Percentiles rank a stretch among this genome's conserved stretches.
Conservation (phyloP, 208 protist genomes). For the Crithidia brevicula region DNA sequence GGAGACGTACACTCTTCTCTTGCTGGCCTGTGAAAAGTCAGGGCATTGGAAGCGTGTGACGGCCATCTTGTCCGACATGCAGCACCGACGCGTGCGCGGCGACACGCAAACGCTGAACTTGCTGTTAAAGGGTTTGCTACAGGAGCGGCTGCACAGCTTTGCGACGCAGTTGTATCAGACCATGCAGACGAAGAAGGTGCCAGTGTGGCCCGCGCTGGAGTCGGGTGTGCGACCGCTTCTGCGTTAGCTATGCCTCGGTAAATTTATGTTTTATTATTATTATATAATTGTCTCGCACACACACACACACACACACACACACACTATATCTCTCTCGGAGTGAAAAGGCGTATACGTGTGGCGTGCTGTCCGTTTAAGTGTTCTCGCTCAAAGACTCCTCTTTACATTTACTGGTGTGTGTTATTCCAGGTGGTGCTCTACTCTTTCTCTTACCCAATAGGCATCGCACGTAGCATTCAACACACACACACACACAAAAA, state of each 20-base stretch:
- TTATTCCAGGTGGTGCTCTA: too few species aligned
- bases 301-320: slow-evolving; percentile 7
- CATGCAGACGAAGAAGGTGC: slow-evolving; percentile 75
- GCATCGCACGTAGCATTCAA: too few species aligned
- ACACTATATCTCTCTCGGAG: too few species aligned
- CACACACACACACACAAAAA: too few species aligned
- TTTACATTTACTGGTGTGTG: too few species aligned
- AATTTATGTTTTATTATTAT: background rate
- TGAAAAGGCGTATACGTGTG: too few species aligned
- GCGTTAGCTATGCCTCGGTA: background rate
- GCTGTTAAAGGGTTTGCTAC: slow-evolving; percentile 82
- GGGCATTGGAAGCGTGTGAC: slow-evolving; percentile 70
- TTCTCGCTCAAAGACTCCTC: too few species aligned
- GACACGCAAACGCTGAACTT: slow-evolving; percentile 80
- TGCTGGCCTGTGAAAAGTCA: slow-evolving; percentile 81
- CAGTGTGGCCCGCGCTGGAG: slow-evolving; percentile 80
- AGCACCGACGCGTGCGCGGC: slow-evolving; percentile 68
- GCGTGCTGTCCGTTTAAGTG: too few species aligned
- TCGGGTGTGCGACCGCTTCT: slow-evolving; percentile 38
- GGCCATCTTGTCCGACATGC: slow-evolving; percentile 78
- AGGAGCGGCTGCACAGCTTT: slow-evolving; percentile 66
- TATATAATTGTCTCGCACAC: slow-evolving; percentile 5
- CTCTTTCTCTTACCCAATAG: too few species aligned
- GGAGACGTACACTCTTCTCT: slow-evolving; percentile 81
- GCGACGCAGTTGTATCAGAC: slow-evolving; percentile 71